Percentiles rank a stretch among this genome's conserved stretches.
Evolutionary conservation across 169 alveolate genomes (phyloP).

Genomic region (Eimeria tenella): DNA sequence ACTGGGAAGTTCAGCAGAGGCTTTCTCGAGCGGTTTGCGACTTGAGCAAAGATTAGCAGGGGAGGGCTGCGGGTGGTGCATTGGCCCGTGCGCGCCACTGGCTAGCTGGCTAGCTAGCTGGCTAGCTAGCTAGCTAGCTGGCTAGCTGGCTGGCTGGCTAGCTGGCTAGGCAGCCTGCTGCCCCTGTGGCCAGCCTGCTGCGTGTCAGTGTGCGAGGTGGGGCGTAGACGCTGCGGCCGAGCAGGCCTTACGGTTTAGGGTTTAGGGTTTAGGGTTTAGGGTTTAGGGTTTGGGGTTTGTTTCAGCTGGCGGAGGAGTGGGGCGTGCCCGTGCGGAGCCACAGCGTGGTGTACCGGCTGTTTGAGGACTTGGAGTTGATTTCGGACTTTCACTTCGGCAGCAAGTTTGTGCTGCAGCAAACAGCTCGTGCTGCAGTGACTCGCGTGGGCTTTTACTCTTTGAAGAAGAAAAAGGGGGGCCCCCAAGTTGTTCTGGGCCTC

Average conservation of each 20-base stretch:
- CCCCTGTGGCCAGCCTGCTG: neutral
- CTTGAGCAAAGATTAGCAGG: too few relatives aligned
- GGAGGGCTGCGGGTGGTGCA: too few relatives aligned
- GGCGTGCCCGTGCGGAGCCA: slow-evolving; percentile 22
- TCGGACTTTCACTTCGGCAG: slow-evolving; percentile 59
- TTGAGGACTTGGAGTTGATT: slow-evolving; percentile 52
- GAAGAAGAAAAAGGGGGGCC: slow-evolving; percentile 51
- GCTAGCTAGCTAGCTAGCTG: neutral
- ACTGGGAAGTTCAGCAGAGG: neutral
- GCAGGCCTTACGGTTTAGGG: too few relatives aligned
- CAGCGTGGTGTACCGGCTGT: slow-evolving; percentile 42
- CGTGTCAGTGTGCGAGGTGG: neutral
- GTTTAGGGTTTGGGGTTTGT: too few relatives aligned
- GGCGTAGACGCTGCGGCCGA: too few relatives aligned
- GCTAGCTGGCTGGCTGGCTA: neutral
- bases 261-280: too few relatives aligned
- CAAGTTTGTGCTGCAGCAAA: neutral
- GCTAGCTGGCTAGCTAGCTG: neutral
- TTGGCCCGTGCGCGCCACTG: neutral
- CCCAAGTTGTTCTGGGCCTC: slow-evolving; percentile 49
- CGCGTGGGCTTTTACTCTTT: neutral
- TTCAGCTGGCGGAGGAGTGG: slow-evolving; percentile 20
- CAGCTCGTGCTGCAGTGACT: neutral
- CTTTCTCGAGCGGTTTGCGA: too few relatives aligned
- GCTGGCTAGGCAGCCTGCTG: neutral